These are phyloP conservation scores for Sindora glabra DNA, from an alignment of 306 rosid genomes.

Conservation along the genomic window DNA sequence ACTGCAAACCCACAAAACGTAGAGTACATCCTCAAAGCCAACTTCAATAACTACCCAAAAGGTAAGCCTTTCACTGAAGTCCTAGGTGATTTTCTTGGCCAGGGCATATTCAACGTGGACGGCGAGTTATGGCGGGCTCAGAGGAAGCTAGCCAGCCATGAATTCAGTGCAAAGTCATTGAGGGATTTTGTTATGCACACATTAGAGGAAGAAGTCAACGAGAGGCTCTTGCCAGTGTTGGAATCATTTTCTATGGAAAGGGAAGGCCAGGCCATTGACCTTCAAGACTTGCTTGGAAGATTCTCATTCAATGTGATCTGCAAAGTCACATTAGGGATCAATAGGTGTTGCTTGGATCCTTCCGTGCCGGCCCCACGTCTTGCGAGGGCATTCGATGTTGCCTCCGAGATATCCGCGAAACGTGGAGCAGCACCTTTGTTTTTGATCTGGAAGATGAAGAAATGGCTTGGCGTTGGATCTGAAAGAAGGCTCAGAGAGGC, in stretches of 20 bases:
- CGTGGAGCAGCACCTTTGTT: constrained; percentile 70
- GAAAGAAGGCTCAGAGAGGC: constrained; percentile 49
- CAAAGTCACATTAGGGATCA: constrained; percentile 44
- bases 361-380: constrained; percentile 25
- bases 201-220: constrained; percentile 42
- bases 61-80: constrained; percentile 79
- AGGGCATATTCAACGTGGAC: constrained; percentile 78
- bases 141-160: constrained; percentile 67
- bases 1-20: constrained; percentile 69
- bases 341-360: constrained; percentile 48
- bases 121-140: constrained; percentile 64
- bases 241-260: constrained; percentile 24
- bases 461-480: constrained; percentile 70
- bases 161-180: constrained; percentile 49
- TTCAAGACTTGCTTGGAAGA: constrained; percentile 64
- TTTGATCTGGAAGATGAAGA: constrained; percentile 66
- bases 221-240: constrained; percentile 41
- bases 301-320: constrained; percentile 65
- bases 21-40: constrained; percentile 75
- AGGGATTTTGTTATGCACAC: constrained; percentile 31
- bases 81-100: constrained; percentile 75
- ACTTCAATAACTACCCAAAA: constrained; percentile 79
- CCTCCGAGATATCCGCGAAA: constrained; percentile 60
- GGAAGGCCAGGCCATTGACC: constrained; percentile 30
- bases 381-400: constrained; percentile 52